These are phyloP conservation scores for Sphaerobolus stellatus DNA, from an alignment of 1,284 basidiomycete genomes.

Conservation along the genomic window DNA sequence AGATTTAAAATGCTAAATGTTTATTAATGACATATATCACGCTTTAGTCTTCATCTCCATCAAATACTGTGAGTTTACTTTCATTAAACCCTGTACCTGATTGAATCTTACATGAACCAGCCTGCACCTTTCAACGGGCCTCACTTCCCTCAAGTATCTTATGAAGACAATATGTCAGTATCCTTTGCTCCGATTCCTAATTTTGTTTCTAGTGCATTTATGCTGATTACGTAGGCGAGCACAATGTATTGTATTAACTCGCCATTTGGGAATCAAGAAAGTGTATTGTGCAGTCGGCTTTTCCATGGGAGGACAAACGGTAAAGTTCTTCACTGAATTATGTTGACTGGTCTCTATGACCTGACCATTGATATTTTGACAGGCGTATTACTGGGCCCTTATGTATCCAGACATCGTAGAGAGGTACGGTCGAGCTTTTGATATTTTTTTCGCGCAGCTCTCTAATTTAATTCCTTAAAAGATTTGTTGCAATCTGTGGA, in stretches of 20 bases:
- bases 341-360: neutral
- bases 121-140: constrained; percentile 43
- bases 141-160: constrained; percentile 43
- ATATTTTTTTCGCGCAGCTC: neutral
- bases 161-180: constrained; percentile 59
- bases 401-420: constrained; percentile 59
- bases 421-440: neutral
- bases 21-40: too few species aligned
- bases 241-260: constrained; percentile 53
- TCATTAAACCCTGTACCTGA: neutral
- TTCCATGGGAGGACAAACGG: constrained; percentile 65
- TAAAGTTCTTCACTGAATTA: constrained; percentile 19
- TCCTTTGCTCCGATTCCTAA: neutral
- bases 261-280: constrained; percentile 48
- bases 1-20: neutral
- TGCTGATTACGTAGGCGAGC: constrained; percentile 41
- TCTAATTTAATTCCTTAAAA: constrained; percentile 16
- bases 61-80: constrained; percentile 47
- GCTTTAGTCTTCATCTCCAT: constrained; percentile 57
- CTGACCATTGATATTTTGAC: neutral
- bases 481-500: constrained; percentile 54
- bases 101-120: constrained; percentile 22
- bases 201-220: neutral
- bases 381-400: constrained; percentile 63
- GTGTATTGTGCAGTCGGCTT: constrained; percentile 55